Evolutionary conservation across 2,329 filamentous ascomycete species (phyloP), one percentile per base, ranked within the genome.

Genomic region (Furcasterigmium sp.): DNA sequence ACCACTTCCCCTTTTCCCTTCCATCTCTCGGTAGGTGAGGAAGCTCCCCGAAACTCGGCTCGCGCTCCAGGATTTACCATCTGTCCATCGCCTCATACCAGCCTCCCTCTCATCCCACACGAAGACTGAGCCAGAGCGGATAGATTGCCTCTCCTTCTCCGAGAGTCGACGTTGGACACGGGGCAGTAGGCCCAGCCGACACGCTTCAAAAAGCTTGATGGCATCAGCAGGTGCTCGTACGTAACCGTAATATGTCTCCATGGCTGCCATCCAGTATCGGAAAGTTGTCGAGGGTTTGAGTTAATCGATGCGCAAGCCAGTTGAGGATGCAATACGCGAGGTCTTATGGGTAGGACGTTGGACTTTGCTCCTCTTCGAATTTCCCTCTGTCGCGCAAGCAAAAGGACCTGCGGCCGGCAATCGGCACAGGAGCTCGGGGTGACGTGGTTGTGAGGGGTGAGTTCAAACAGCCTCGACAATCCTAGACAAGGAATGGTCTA

Each of bases 101-200:
- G 93, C 93, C 71, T 98, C 93, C 55, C 91, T 77, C 72, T 98
- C 93, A 64, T 98, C 93, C 93, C 93, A 98, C n/a, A 98, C 93
- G 58, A 97, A 98, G 4, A 98, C 91, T 0, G 93, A 98, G 35
- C 93, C 93, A 1, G 91, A 95, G 58, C 89, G 85, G 63, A 98
- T 98, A 4, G 89, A 89, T 61, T 96, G 91, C 48, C 93, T 81
- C 69, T 98, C 93, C 69, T 97, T 97, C 66, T 98, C 93, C 3
- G 93, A 97, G 46, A 96, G 70, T 56, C 93, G 79, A 53, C 93
- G 80, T 70, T 97, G 93, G 6, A 98, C 93, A 52, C 93, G 82
- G 23, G 93, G 93, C 38, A 97, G 72, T 39, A 95, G 73, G 43
- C 93, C 93, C 37, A 95, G 75, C 51, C 91, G 80, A 65, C 91